A percentile compares a stretch with the other conserved stretches of the same genome.
Conservation (phyloP, 495 filamentous ascomycete species). For the Lophiostoma macrostomum region DNA sequence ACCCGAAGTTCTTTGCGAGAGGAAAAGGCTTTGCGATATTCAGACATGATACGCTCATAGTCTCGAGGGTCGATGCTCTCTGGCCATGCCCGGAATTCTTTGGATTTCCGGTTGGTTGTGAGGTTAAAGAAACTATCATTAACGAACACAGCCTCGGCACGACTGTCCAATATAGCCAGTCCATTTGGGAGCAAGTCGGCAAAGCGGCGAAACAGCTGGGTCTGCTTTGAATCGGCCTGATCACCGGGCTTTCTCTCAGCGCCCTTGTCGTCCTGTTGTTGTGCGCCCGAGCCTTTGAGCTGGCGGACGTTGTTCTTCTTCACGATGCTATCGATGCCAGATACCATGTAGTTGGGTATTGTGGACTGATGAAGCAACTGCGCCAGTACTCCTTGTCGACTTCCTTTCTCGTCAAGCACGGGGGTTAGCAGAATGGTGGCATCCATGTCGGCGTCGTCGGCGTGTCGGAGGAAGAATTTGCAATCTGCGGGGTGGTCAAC, state of each 20-base stretch:
- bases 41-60: slow-evolving; percentile 39
- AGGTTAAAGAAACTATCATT: slow-evolving; percentile 41
- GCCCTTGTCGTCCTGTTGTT: neutral
- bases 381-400: slow-evolving; percentile 32
- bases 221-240: slow-evolving; percentile 20
- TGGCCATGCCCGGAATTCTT: slow-evolving; percentile 39
- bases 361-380: slow-evolving; percentile 22
- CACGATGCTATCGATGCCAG: neutral
- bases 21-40: slow-evolving; percentile 38
- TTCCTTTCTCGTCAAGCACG: slow-evolving; percentile 31
- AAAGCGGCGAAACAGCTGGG: slow-evolving; percentile 37
- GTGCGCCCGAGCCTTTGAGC: slow-evolving; percentile 1
- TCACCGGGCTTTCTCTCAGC: neutral
- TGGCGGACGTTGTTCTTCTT: neutral
- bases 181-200: slow-evolving; percentile 42
- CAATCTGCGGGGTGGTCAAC: slow-evolving; percentile 17
- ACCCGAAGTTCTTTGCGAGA: slow-evolving; percentile 32
- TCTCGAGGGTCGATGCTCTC: slow-evolving; percentile 40
- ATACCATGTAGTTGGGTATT: slow-evolving; percentile 7
- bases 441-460: slow-evolving; percentile 9
- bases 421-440: slow-evolving; percentile 34
- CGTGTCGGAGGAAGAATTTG: slow-evolving; percentile 24
- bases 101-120: slow-evolving; percentile 34
- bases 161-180: slow-evolving; percentile 40
- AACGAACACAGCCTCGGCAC: slow-evolving; percentile 40